phyloP scores from a whole-genome alignment of 2,329 filamentous ascomycete species.

The Epichloe scottii region DNA sequence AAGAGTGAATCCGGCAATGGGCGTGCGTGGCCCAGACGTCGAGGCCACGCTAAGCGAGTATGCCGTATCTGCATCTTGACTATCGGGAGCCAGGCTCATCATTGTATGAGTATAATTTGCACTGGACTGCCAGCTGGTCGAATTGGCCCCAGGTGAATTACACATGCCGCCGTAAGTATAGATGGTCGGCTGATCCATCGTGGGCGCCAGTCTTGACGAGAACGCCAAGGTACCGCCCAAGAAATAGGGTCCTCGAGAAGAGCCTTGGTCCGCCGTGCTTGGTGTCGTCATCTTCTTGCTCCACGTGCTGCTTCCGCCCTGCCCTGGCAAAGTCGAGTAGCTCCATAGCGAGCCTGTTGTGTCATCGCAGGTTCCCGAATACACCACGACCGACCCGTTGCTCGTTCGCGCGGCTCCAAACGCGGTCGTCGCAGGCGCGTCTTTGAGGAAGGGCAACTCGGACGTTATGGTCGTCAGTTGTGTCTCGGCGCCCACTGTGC shows the following conservation, averaged over 20 bases:
- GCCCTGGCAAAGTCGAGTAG: slow-evolving; percentile 38
- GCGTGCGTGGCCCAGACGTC: slow-evolving; percentile 50
- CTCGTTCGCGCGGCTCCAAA: slow-evolving; percentile 57
- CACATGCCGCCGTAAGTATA: slow-evolving; percentile 93
- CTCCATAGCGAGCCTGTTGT: slow-evolving; percentile 52
- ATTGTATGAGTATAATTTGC: slow-evolving; percentile 74
- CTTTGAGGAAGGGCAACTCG: slow-evolving; percentile 49
- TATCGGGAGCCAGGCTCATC: slow-evolving; percentile 47
- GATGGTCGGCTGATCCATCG: slow-evolving; percentile 39
- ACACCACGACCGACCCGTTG: slow-evolving; percentile 59
- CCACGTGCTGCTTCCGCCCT: slow-evolving; percentile 11
- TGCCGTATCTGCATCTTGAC: slow-evolving; percentile 13
- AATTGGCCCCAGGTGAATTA: slow-evolving; percentile 32
- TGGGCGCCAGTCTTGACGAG: slow-evolving; percentile 44
- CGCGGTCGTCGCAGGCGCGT: slow-evolving; percentile 33
- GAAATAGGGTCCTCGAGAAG: slow-evolving; percentile 30
- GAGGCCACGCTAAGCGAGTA: slow-evolving; percentile 27
- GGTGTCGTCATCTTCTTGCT: slow-evolving; percentile 18
- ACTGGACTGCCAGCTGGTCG: slow-evolving; percentile 46
- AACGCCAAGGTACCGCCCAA: slow-evolving; percentile 52
- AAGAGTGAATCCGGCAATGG: slow-evolving; percentile 79
- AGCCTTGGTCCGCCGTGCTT: slow-evolving; percentile 10
- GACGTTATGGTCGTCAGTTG: slow-evolving; percentile 38
- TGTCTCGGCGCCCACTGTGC: slow-evolving; percentile 35
- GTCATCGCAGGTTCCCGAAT: slow-evolving; percentile 58